phyloP scores from a whole-genome alignment of 208 protist species.

The Trypanosoma lewisi region DNA sequence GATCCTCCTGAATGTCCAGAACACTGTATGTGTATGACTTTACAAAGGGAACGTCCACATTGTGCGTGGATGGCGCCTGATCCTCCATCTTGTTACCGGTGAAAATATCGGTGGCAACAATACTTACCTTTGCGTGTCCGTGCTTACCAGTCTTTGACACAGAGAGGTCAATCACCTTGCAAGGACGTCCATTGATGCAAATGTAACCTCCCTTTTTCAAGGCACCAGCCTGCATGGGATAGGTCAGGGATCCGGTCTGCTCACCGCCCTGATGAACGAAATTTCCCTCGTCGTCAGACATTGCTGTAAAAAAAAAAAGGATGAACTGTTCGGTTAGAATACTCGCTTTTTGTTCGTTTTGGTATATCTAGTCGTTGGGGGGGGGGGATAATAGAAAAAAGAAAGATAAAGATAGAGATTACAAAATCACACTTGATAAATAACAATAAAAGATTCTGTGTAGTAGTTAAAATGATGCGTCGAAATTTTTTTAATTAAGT shows the following conservation, averaged over 20 bases:
- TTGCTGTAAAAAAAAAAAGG: slow-evolving; percentile 21
- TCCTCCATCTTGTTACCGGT: slow-evolving; percentile 98
- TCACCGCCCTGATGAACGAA: slow-evolving; percentile 61
- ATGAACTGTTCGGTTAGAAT: background rate
- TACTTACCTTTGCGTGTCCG: slow-evolving; percentile 98
- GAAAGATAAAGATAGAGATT: too few species aligned
- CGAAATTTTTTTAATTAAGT: too few species aligned
- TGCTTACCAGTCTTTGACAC: slow-evolving; percentile 99
- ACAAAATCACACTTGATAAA: too few species aligned
- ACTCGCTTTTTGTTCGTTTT: background rate
- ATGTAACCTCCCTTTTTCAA: slow-evolving; percentile 91
- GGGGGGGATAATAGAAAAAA: too few species aligned
- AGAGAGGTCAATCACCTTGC: slow-evolving; percentile 97
- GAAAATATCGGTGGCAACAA: slow-evolving; percentile 98
- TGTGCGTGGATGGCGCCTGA: slow-evolving; percentile 96
- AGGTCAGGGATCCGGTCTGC: slow-evolving; percentile 79
- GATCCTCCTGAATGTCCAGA: slow-evolving; percentile 93
- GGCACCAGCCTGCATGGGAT: slow-evolving; percentile 81
- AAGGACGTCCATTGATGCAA: slow-evolving; percentile 91
- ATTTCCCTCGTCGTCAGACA: slow-evolving; percentile 71
- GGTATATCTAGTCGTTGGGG: too few species aligned
- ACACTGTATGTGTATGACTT: slow-evolving; percentile 94
- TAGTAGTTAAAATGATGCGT: too few species aligned
- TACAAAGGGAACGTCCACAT: slow-evolving; percentile 96
- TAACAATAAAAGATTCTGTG: too few species aligned